These are phyloP conservation scores for Priceomyces medius DNA, from an alignment of 805 yeast species.

Conservation along the genomic window DNA sequence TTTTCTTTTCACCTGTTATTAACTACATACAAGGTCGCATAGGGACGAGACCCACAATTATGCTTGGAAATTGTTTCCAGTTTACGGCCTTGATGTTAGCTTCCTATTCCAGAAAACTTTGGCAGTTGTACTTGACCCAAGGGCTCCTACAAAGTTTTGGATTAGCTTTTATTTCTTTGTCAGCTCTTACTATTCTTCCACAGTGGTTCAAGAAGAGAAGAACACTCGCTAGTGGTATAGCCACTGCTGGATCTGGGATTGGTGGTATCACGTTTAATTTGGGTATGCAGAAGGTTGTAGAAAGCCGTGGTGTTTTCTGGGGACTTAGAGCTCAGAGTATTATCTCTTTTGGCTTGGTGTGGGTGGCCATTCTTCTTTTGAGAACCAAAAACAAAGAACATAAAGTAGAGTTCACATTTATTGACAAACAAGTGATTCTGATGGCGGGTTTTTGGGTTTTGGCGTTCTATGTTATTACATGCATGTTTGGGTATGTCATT, in stretches of 20 bases:
- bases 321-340: constrained; percentile 50
- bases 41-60: constrained; percentile 41
- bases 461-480: constrained; percentile 41
- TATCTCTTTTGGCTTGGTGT: constrained; percentile 26
- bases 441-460: constrained; percentile 44
- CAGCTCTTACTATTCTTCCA: constrained; percentile 60
- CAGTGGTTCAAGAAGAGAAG: constrained; percentile 69
- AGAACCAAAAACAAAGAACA: constrained; percentile 16
- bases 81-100: constrained; percentile 60
- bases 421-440: constrained; percentile 40
- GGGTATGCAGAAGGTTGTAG: constrained; percentile 46
- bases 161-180: constrained; percentile 55
- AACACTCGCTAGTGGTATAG: constrained; percentile 50
- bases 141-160: constrained; percentile 64
- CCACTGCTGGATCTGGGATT: constrained; percentile 51
- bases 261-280: constrained; percentile 53
- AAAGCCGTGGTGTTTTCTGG: constrained; percentile 43
- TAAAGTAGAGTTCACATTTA: constrained; percentile 26
- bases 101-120: constrained; percentile 53
- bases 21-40: constrained; percentile 45
- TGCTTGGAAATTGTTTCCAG: constrained; percentile 50
- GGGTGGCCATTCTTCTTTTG: constrained; percentile 21
- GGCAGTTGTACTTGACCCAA: constrained; percentile 70
- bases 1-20: constrained; percentile 51
- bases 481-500: constrained; percentile 61